Percentiles rank a stretch among this genome's conserved stretches.
These are phyloP conservation scores for Beta macrorhiza DNA, from an alignment of 179 eudicot species.

Conservation along the genomic window DNA sequence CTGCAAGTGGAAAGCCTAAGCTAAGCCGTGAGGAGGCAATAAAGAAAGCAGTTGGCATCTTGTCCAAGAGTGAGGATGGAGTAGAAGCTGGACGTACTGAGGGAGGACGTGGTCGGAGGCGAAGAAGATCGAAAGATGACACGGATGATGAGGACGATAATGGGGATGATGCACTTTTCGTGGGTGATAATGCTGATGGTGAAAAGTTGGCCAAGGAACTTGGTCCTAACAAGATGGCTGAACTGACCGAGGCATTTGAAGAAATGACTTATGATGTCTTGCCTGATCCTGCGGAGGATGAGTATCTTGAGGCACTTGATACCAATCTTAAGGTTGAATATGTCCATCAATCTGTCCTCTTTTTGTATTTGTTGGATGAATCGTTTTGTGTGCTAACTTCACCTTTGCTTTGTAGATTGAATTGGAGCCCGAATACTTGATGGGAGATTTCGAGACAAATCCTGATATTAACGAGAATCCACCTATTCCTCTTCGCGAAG, in stretches of 20 bases:
- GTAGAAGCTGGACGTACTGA: constrained; percentile 30
- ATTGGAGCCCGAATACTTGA: constrained; percentile 82
- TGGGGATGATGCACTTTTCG: constrained; percentile 26
- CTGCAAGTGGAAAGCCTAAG: constrained; percentile 31
- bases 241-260: constrained; percentile 62
- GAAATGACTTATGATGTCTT: constrained; percentile 49
- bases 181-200: constrained; percentile 53
- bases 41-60: constrained; percentile 49
- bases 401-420: constrained; percentile 55
- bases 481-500: constrained; percentile 76
- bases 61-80: constrained; percentile 35
- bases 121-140: constrained; percentile 25
- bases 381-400: constrained; percentile 13
- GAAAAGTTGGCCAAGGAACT: constrained; percentile 56
- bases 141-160: constrained; percentile 41
- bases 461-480: constrained; percentile 86
- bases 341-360: neutral
- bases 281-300: constrained; percentile 60
- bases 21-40: constrained; percentile 63
- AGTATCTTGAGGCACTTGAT: constrained; percentile 58
- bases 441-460: constrained; percentile 76
- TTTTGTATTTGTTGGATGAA: neutral
- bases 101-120: constrained; percentile 35
- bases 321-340: constrained; percentile 57
- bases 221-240: constrained; percentile 56